Conservation (phyloP, 1,284 basidiomycete species). For the Rhodotorula sp. region DNA sequence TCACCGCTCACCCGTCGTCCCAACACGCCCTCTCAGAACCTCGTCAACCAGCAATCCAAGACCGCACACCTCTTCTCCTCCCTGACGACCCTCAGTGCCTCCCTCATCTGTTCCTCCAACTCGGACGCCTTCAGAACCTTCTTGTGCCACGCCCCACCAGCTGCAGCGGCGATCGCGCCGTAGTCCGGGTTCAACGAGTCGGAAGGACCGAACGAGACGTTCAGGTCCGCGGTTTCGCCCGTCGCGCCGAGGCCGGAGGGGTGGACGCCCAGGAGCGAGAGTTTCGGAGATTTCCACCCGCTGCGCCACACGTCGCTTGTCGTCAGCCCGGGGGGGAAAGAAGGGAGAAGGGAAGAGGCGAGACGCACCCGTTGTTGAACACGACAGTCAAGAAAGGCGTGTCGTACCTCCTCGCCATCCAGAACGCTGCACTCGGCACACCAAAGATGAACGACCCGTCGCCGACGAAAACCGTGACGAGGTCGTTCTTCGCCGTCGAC, state of each 20-base stretch:
- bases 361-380: constrained; percentile 59
- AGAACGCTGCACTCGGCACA: constrained; percentile 63
- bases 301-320: neutral
- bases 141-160: constrained; percentile 63
- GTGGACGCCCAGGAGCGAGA: constrained; percentile 64
- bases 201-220: constrained; percentile 61
- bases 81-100: constrained; percentile 59
- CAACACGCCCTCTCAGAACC: constrained; percentile 25
- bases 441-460: constrained; percentile 68
- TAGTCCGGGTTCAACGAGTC: constrained; percentile 56
- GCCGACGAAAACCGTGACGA: constrained; percentile 61
- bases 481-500: constrained; percentile 49
- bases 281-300: constrained; percentile 57
- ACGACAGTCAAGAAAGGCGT: constrained; percentile 68
- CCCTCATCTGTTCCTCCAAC: constrained; percentile 53
- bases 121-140: constrained; percentile 51
- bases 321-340: neutral
- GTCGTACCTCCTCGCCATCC: constrained; percentile 66
- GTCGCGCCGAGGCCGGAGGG: constrained; percentile 59
- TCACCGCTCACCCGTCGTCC: neutral
- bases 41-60: constrained; percentile 52
- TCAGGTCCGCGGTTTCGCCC: constrained; percentile 55
- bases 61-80: constrained; percentile 63
- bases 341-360: constrained; percentile 37
- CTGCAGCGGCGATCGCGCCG: constrained; percentile 57